Conservation (phyloP, 2,329 filamentous ascomycete genomes). For the Trichoderma brevicompactum region DNA sequence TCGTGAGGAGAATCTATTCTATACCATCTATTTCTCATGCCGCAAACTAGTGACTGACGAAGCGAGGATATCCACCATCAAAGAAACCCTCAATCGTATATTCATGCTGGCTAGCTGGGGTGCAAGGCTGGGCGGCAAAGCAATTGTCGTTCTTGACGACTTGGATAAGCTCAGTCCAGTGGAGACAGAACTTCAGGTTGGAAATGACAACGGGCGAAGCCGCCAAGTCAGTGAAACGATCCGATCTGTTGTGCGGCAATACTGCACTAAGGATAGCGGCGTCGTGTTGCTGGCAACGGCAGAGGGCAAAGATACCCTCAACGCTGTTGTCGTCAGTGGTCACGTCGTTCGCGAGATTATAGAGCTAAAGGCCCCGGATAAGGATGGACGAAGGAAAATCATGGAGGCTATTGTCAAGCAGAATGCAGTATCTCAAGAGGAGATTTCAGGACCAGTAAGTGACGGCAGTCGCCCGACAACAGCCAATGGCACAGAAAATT, state of each 20-base stretch:
- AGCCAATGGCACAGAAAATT: constrained; percentile 55
- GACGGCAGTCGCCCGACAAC: constrained; percentile 61
- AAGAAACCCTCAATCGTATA: constrained; percentile 80
- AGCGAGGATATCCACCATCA: constrained; percentile 84
- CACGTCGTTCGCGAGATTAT: constrained; percentile 93
- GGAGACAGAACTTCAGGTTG: constrained; percentile 92
- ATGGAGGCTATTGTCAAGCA: constrained; percentile 76
- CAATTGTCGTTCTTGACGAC: constrained; percentile 88
- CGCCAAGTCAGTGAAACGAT: constrained; percentile 90
- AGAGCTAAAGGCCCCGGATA: constrained; percentile 86
- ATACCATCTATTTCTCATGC: constrained; percentile 85
- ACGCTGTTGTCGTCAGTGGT: constrained; percentile 86
- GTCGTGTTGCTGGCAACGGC: constrained; percentile 90
- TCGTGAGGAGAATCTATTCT: constrained; percentile 73
- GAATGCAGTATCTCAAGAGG: constrained; percentile 49
- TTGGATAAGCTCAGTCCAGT: constrained; percentile 89
- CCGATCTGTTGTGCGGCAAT: constrained; percentile 79
- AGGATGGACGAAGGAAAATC: constrained; percentile 82
- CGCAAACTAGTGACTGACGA: constrained; percentile 89
- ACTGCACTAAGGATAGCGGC: constrained; percentile 76
- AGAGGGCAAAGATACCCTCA: constrained; percentile 88
- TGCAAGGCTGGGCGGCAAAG: constrained; percentile 79
- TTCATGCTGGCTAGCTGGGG: constrained; percentile 94
- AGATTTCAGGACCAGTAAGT: constrained; percentile 43
- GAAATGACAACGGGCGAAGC: constrained; percentile 90